These are phyloP conservation scores for Coemansia sp. DNA, from an alignment of 192 early-diverging fungal genomes.

Conservation along the genomic window DNA sequence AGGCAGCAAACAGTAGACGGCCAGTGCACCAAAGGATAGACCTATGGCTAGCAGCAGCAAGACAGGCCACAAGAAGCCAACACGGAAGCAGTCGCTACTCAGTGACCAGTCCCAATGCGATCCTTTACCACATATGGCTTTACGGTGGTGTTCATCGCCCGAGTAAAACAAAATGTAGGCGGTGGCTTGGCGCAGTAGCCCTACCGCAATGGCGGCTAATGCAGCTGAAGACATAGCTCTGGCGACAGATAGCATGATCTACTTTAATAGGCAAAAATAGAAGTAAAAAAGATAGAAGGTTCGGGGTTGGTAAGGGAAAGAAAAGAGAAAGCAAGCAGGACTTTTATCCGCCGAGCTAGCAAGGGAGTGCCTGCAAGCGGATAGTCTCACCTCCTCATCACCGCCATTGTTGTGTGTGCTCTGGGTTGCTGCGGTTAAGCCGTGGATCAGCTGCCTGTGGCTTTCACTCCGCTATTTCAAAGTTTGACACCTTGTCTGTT, in stretches of 20 bases:
- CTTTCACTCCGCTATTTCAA: too few relatives aligned
- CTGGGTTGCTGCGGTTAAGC: too few relatives aligned
- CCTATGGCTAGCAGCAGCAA: neutral
- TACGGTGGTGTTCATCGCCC: neutral
- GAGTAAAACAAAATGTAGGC: slow-evolving; percentile 2
- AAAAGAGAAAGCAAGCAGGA: too few relatives aligned
- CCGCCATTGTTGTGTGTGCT: too few relatives aligned
- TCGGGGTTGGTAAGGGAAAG: neutral
- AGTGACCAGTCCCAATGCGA: slow-evolving; percentile 16
- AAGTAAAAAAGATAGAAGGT: neutral
- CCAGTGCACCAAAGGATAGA: neutral
- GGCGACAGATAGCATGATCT: neutral
- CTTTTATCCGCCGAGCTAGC: too few relatives aligned
- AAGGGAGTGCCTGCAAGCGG: too few relatives aligned
- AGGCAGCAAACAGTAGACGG: neutral
- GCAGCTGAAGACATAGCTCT: neutral
- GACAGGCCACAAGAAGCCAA: slow-evolving; percentile 27
- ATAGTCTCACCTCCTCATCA: too few relatives aligned
- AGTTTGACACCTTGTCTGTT: too few relatives aligned
- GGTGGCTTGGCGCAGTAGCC: neutral
- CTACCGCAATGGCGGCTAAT: neutral
- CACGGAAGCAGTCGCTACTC: slow-evolving; percentile 23
- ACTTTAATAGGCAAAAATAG: too few relatives aligned
- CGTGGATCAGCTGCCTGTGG: too few relatives aligned
- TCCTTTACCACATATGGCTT: slow-evolving; percentile 8